phyloP scores from a whole-genome alignment of 169 alveolate species.

The Sarcocystis neurona region DNA sequence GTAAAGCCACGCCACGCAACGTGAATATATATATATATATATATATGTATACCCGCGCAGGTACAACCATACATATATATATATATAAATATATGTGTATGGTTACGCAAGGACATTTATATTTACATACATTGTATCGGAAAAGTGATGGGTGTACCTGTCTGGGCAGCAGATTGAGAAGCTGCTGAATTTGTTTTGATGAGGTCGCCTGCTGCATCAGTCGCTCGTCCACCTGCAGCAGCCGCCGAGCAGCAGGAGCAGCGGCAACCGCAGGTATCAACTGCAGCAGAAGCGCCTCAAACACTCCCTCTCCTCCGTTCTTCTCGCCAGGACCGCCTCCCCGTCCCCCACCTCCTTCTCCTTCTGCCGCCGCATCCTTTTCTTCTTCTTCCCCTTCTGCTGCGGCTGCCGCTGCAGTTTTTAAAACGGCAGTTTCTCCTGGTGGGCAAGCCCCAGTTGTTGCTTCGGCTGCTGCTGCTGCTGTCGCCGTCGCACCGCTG shows the following conservation, averaged over 20 bases:
- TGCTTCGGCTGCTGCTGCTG: no score
- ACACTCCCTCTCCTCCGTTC: neutral
- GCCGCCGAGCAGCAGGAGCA: slow-evolving; percentile 42
- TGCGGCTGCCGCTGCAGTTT: neutral
- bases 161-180: neutral
- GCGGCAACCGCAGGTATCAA: neutral
- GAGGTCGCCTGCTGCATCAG: neutral
- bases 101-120: no score
- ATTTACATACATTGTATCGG: neutral
- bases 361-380: neutral
- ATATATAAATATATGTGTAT: no score
- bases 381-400: neutral
- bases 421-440: no score
- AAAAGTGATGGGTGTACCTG: neutral
- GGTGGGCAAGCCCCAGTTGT: no score
- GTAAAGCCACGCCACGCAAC: no score
- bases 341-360: neutral
- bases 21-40: no score
- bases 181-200: neutral
- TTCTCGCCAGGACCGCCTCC: slow-evolving; percentile 1
- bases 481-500: no score
- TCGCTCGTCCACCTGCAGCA: slow-evolving; percentile 35
- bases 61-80: no score
- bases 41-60: no score
- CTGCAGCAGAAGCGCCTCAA: neutral